phyloP scores from a whole-genome alignment of 306 rosid genomes.

The Cicer yamashitae region DNA sequence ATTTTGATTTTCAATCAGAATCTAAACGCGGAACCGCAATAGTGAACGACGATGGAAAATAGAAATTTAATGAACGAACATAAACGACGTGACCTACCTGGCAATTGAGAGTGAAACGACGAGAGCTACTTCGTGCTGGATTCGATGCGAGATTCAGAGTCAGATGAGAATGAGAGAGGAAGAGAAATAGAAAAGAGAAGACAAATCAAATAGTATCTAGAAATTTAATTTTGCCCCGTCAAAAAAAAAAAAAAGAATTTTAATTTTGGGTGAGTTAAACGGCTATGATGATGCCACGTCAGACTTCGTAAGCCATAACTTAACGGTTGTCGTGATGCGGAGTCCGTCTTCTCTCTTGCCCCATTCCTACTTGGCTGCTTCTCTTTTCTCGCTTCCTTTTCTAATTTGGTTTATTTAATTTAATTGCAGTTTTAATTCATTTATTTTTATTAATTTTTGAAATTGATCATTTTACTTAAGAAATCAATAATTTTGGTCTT shows the following conservation, averaged over 20 bases:
- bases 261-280: conserved; percentile 13
- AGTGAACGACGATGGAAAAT: background rate
- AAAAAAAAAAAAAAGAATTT: background rate
- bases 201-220: no score
- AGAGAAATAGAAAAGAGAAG: background rate
- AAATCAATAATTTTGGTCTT: no score
- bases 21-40: conserved; percentile 30
- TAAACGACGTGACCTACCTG: conserved; percentile 43
- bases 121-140: background rate
- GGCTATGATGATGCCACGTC: conserved; percentile 42
- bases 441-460: no score
- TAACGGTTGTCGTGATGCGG: conserved; percentile 34
- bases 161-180: conserved; percentile 30
- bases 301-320: background rate
- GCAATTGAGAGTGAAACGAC: conserved; percentile 36
- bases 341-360: background rate
- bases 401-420: background rate
- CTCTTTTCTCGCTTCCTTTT: conserved; percentile 16
- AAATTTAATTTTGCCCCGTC: no score
- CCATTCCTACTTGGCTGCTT: background rate
- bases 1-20: conserved; percentile 16
- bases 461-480: no score
- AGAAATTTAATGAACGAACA: background rate
- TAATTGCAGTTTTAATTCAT: no score
- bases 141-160: conserved; percentile 43